Evolutionary conservation across 2,329 filamentous ascomycete genomes (phyloP).

Genomic region (Pseudogymnoascus sp.): DNA sequence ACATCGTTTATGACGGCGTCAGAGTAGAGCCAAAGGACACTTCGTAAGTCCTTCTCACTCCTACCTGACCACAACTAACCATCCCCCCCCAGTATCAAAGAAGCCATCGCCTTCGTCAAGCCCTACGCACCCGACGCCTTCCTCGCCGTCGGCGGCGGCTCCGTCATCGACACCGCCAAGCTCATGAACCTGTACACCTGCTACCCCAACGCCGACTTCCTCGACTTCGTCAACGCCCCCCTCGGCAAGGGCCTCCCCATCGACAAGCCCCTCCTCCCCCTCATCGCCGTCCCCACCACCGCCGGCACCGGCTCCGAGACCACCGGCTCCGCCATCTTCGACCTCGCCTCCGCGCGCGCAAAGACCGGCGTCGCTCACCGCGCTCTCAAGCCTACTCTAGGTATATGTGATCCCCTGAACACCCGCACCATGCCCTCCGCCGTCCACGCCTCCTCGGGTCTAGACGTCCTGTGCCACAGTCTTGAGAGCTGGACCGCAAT

Average conservation of each 20-base stretch:
- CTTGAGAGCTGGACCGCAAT: conserved; percentile 98
- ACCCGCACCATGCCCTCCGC: conserved; percentile 93
- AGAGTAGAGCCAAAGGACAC: conserved; percentile 91
- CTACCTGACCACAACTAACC: neutral
- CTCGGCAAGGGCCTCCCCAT: conserved; percentile 78
- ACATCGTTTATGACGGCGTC: conserved; percentile 72
- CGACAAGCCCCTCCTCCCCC: conserved; percentile 60
- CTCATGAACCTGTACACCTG: conserved; percentile 94
- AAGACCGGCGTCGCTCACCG: conserved; percentile 96
- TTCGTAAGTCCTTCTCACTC: conserved; percentile 50
- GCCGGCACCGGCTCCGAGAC: conserved; percentile 89
- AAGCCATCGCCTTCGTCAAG: conserved; percentile 82
- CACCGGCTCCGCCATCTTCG: conserved; percentile 96
- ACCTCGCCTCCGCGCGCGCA: conserved; percentile 78
- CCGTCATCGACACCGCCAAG: conserved; percentile 96
- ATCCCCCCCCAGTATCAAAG: conserved; percentile 56
- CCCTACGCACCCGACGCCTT: conserved; percentile 79
- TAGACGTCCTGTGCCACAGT: conserved; percentile 92
- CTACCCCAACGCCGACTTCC: conserved; percentile 86
- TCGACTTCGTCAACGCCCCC: conserved; percentile 96
- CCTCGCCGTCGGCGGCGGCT: conserved; percentile 85
- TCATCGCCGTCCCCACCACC: conserved; percentile 79
- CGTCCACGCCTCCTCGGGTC: conserved; percentile 80
- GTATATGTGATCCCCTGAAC: conserved; percentile 80
- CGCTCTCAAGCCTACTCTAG: conserved; percentile 89